A percentile compares a stretch with the other conserved stretches of the same genome.
Conservation (phyloP, 1,284 basidiomycete genomes). For the Cystobasidium slooffiae region DNA sequence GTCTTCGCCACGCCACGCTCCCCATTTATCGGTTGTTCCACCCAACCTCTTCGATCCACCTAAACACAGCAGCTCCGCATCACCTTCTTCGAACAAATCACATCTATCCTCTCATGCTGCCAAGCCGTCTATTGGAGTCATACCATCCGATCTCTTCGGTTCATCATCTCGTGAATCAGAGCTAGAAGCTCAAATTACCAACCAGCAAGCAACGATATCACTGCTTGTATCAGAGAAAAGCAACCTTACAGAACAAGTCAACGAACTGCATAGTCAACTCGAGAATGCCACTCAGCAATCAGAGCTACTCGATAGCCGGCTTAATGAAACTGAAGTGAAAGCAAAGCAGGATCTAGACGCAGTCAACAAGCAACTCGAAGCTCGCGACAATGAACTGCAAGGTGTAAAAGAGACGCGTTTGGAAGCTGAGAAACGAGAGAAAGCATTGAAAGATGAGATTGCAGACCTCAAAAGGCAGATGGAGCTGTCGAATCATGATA, state of each 20-base stretch:
- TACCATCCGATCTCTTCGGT: conserved; percentile 46
- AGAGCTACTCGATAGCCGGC: conserved; percentile 13
- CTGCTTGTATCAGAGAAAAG: conserved; percentile 45
- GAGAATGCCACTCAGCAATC: conserved; percentile 37
- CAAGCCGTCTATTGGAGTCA: conserved; percentile 36
- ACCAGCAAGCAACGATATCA: conserved; percentile 44
- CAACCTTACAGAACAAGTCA: conserved; percentile 31
- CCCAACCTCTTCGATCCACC: conserved; percentile 34
- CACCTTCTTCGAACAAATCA: conserved; percentile 22
- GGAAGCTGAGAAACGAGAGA: conserved; percentile 21
- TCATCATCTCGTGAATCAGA: conserved; percentile 41
- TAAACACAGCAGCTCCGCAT: conserved; percentile 1
- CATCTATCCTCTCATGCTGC: conserved; percentile 5
- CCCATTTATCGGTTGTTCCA: conserved; percentile 38
- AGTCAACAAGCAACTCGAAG: neutral
- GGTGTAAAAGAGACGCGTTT: neutral
- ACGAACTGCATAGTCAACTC: conserved; percentile 43
- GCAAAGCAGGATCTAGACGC: conserved; percentile 13
- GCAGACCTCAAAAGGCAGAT: conserved; percentile 12
- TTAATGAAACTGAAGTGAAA: conserved; percentile 18
- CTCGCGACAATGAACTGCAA: conserved; percentile 39
- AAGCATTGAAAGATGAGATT: conserved; percentile 16
- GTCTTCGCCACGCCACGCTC: conserved; percentile 34
- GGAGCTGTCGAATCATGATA: conserved; percentile 1
- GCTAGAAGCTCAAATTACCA: conserved; percentile 20